phyloP scores from a whole-genome alignment of 1,139 yeast genomes.

The Hyphopichia buzzinii region DNA sequence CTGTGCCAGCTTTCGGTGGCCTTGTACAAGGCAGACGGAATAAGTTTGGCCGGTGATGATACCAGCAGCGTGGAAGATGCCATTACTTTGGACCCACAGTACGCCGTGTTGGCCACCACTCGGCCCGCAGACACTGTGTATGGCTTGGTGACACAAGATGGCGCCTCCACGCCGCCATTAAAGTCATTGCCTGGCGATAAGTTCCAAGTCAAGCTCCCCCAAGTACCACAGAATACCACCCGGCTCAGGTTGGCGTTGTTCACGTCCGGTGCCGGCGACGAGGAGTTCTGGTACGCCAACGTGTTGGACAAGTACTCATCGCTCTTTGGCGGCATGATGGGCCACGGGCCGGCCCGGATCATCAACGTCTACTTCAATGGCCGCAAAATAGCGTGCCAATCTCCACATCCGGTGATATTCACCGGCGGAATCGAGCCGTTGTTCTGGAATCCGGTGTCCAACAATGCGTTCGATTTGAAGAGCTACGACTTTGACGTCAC shows the following conservation, averaged over 20 bases:
- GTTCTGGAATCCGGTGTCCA: slow-evolving; percentile 24
- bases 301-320: slow-evolving; percentile 40
- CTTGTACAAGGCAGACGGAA: slow-evolving; percentile 35
- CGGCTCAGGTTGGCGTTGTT: slow-evolving; percentile 51
- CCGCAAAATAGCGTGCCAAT: slow-evolving; percentile 35
- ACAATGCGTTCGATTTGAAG: slow-evolving; percentile 24
- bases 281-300: slow-evolving; percentile 71
- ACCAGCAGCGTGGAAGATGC: slow-evolving; percentile 4
- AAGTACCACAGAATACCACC: slow-evolving; percentile 40
- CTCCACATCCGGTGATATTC: slow-evolving; percentile 41
- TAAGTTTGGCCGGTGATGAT: slow-evolving; percentile 2
- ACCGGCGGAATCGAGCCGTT: slow-evolving; percentile 19
- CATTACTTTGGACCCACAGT: background rate
- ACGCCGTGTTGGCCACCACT: slow-evolving; percentile 13
- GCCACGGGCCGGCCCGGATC: slow-evolving; percentile 55
- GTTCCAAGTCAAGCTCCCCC: slow-evolving; percentile 29
- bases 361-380: slow-evolving; percentile 44
- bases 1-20: slow-evolving; percentile 44
- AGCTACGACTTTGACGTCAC: slow-evolving; percentile 17
- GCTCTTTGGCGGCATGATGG: slow-evolving; percentile 24
- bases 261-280: slow-evolving; percentile 64
- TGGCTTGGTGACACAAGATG: slow-evolving; percentile 18
- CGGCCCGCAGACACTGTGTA: slow-evolving; percentile 22
- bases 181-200: slow-evolving; percentile 33
- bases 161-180: slow-evolving; percentile 21